These are phyloP conservation scores for Podospora appendiculata DNA, from an alignment of 495 filamentous ascomycete genomes.

Conservation along the genomic window DNA sequence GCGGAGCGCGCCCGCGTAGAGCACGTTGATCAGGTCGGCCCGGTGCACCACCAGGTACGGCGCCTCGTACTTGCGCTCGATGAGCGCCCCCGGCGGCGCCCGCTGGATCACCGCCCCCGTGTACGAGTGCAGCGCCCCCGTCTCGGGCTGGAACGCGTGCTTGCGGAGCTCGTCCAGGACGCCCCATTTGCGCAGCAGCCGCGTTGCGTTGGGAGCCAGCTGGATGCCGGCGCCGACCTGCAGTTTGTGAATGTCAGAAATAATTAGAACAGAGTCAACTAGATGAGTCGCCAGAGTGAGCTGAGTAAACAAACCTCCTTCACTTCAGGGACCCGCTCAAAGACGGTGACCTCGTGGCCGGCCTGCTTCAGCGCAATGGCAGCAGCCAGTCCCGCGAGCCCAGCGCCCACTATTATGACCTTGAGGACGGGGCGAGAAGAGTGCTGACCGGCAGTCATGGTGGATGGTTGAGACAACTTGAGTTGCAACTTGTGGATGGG, in stretches of 20 bases:
- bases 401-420: constrained; percentile 46
- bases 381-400: constrained; percentile 54
- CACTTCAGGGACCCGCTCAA: constrained; percentile 49
- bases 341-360: constrained; percentile 49
- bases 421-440: not conserved
- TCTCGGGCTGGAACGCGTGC: constrained; percentile 14
- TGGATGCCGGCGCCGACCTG: constrained; percentile 47
- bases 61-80: constrained; percentile 10
- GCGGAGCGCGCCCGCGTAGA: constrained; percentile 39
- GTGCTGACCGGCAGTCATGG: not conserved
- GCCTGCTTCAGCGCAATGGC: constrained; percentile 50
- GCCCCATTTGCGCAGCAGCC: constrained; percentile 37
- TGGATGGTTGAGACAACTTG: not conserved
- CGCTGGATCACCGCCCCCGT: constrained; percentile 24
- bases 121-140: constrained; percentile 25
- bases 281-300: not conserved
- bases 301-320: constrained; percentile 29
- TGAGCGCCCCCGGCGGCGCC: constrained; percentile 12
- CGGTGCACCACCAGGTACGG: constrained; percentile 50
- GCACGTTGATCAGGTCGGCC: constrained; percentile 43
- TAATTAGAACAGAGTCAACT: no score
- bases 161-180: constrained; percentile 14
- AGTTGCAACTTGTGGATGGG: no score
- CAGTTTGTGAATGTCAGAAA: no score
- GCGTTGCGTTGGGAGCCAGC: constrained; percentile 42